These are phyloP conservation scores for Kwoniella shivajii DNA, from an alignment of 1,284 basidiomycete genomes.

Conservation along the genomic window DNA sequence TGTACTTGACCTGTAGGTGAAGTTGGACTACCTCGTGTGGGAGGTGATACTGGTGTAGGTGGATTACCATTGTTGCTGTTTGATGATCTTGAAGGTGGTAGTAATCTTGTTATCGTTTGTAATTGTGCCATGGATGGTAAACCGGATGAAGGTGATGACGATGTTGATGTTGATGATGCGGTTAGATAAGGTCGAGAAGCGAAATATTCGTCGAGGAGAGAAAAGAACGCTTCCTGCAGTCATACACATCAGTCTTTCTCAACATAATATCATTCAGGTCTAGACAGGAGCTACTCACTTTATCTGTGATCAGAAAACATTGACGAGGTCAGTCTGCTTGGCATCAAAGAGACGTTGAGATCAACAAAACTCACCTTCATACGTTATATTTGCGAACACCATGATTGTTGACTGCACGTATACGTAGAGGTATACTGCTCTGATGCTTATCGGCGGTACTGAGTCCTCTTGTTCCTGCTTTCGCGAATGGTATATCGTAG, in stretches of 20 bases:
- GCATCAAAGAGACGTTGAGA: not conserved
- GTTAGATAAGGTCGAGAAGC: constrained; percentile 45
- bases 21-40: no score
- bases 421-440: no score
- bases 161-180: constrained; percentile 2
- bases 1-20: not conserved
- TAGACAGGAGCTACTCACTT: constrained; percentile 8
- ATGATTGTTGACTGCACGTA: not conserved
- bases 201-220: constrained; percentile 52
- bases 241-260: not conserved
- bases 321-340: not conserved
- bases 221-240: constrained; percentile 48
- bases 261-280: not conserved
- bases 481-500: no score
- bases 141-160: constrained; percentile 2
- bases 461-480: no score
- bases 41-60: no score
- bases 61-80: no score
- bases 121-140: not conserved
- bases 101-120: not conserved
- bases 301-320: constrained; percentile 15
- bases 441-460: no score
- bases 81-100: constrained; percentile 2
- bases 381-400: constrained; percentile 37
- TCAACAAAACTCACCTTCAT: constrained; percentile 25